Base-by-base conservation (phyloP, 108 stramenopile genomes). In the Pseudonitzschia pungens region DNA sequence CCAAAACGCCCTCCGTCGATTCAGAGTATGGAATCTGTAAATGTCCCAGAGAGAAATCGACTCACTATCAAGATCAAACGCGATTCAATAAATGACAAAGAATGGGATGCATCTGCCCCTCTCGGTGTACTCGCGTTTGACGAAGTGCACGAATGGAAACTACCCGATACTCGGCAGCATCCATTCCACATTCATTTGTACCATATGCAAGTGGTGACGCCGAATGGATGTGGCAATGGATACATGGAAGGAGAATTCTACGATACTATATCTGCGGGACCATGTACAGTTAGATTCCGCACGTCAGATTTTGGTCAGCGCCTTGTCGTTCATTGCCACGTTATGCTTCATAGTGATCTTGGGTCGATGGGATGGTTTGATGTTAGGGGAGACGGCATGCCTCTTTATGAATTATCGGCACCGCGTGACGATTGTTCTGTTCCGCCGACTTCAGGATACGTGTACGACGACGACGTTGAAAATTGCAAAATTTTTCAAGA, bases 161-260 rank as follows among this genome's bases (percentile, higher is more conserved):
- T 85, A 36, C 26, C 33, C 21, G 44, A 71, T 48, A 64, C 69
- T 20, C 45, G 45, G 11, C 22, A 29, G 3, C 84, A 85, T 58
- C 76, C 81, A 4, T 82, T 82, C 56, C 84, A 85, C 64, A 33
- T 82, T 18, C 81, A 85, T 44, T 32, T 76, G 12, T 79, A 85
- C 43, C 81, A 77, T 29, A 81, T 85, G 80, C 84, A 82, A 70
- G 54, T 82, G 40, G 71, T 82, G 29, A 24, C 59, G 12, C 41
- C 58, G 7, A 65, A 80, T 27, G 80, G 84, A 20, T 84, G 79
- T 66, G 80, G 74, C 26, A 36, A 63, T 27, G 36, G 62, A 11
- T 71, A 72, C 59, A 62, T 72, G 22, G 66, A 80, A 22, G 84
- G 84, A 26, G 81, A 85, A 68, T 85, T 63, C 29, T 85, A 76